Conservation (phyloP, 768 basidiomycete species). For the Cystofilobasidium macerans region DNA sequence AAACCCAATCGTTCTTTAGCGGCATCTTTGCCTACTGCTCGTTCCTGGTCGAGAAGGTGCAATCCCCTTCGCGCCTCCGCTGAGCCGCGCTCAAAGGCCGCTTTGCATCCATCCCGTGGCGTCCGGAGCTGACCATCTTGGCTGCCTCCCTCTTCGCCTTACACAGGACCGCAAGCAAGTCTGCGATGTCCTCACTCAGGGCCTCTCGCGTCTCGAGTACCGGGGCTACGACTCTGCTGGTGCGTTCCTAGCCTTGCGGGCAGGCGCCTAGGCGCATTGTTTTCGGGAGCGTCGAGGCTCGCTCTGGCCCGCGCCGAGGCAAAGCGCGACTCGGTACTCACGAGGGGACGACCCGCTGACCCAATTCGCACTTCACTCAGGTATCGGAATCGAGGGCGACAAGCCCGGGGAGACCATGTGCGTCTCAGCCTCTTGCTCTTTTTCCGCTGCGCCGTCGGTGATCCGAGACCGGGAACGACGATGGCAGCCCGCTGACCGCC, state of each 20-base stretch:
- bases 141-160: not conserved
- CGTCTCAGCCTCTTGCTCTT: not conserved
- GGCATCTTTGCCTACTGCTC: conserved; percentile 96
- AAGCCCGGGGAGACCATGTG: conserved; percentile 56
- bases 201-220: conserved; percentile 90
- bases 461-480: too few relatives aligned
- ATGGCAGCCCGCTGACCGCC: not conserved
- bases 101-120: not conserved
- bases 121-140: conserved; percentile 23
- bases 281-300: too few relatives aligned
- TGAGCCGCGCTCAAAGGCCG: too few relatives aligned
- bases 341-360: too few relatives aligned
- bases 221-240: conserved; percentile 92
- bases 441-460: not conserved
- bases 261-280: too few relatives aligned
- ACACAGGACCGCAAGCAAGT: conserved; percentile 73
- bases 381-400: conserved; percentile 72
- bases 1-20: not conserved
- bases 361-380: too few relatives aligned
- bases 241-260: conserved; percentile 28
- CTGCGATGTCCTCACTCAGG: conserved; percentile 78
- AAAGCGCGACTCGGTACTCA: too few relatives aligned
- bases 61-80: conserved; percentile 12
- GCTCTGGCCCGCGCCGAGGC: too few relatives aligned
- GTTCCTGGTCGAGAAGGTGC: conserved; percentile 84